A percentile compares a stretch with the other conserved stretches of the same genome.
These are phyloP conservation scores for Mycena capillaripes DNA, from an alignment of 768 basidiomycete genomes.

Conservation along the genomic window DNA sequence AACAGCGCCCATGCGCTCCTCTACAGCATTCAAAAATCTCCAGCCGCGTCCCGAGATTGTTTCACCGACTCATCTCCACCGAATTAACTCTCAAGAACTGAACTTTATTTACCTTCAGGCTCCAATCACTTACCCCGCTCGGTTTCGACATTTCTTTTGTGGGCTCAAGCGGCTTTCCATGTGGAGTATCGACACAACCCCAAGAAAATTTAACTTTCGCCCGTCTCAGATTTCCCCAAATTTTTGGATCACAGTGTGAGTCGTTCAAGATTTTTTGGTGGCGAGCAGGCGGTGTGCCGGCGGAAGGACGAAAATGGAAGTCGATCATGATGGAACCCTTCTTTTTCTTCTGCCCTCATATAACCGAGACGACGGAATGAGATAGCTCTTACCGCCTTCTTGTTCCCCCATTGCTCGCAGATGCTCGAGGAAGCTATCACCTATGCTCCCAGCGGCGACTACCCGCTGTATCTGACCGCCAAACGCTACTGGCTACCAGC, in stretches of 20 bases:
- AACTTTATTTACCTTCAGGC: constrained; percentile 11
- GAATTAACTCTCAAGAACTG: neutral
- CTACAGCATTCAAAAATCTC: constrained; percentile 8
- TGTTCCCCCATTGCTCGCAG: neutral
- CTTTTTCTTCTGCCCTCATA: constrained; percentile 13
- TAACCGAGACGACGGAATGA: constrained; percentile 24
- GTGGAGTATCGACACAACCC: too few species aligned
- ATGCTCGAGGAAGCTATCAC: constrained; percentile 41
- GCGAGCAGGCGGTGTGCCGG: neutral
- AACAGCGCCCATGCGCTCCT: constrained; percentile 18
- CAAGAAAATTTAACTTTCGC: neutral
- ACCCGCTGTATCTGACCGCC: constrained; percentile 66
- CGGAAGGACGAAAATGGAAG: constrained; percentile 12
- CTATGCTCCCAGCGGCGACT: constrained; percentile 55
- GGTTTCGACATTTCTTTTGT: neutral
- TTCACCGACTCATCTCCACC: constrained; percentile 25
- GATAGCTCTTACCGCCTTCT: constrained; percentile 13
- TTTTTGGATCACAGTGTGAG: too few species aligned
- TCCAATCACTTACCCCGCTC: neutral
- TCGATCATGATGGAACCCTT: constrained; percentile 20
- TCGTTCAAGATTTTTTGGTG: neutral
- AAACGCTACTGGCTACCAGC: constrained; percentile 68
- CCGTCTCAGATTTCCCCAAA: neutral
- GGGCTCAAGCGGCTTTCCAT: too few species aligned
- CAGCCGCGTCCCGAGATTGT: constrained; percentile 17